Conservation (phyloP, 148 eudicot genomes). For the Oxyria digyna region DNA sequence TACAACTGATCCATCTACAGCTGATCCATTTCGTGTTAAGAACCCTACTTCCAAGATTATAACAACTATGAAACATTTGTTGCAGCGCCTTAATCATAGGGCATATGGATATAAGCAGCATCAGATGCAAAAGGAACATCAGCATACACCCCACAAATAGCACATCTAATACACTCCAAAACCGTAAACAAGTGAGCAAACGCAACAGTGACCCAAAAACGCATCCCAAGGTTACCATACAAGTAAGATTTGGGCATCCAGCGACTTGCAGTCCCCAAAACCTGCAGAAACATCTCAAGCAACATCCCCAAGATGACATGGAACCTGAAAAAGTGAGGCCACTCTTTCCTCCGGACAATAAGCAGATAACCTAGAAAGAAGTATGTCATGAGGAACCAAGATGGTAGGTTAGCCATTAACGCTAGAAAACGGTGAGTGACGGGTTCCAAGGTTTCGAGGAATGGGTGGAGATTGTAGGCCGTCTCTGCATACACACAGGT, state of each 20-base stretch:
- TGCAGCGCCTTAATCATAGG: neutral
- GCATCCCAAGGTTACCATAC: constrained; percentile 50
- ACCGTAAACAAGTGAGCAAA: constrained; percentile 38
- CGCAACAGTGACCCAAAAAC: constrained; percentile 55
- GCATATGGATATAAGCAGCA: constrained; percentile 55
- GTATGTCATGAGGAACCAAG: constrained; percentile 44
- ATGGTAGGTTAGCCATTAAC: constrained; percentile 41
- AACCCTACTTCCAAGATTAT: neutral
- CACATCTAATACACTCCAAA: constrained; percentile 45
- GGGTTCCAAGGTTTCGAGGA: constrained; percentile 52
- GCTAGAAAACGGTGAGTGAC: constrained; percentile 41
- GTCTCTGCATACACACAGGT: constrained; percentile 72
- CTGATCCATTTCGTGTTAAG: neutral
- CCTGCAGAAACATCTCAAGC: constrained; percentile 50
- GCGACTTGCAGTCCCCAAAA: constrained; percentile 41
- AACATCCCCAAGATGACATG: constrained; percentile 67
- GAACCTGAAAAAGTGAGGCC: constrained; percentile 79
- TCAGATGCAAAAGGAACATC: constrained; percentile 66
- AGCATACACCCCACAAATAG: constrained; percentile 58
- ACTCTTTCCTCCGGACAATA: constrained; percentile 56
- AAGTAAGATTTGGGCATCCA: constrained; percentile 55
- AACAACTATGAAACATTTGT: neutral
- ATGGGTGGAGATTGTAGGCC: constrained; percentile 48
- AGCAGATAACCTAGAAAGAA: constrained; percentile 43
- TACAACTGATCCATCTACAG: neutral